Base-by-base conservation (phyloP, 2,329 filamentous ascomycete genomes). In the Aspergillus arachidicola region DNA sequence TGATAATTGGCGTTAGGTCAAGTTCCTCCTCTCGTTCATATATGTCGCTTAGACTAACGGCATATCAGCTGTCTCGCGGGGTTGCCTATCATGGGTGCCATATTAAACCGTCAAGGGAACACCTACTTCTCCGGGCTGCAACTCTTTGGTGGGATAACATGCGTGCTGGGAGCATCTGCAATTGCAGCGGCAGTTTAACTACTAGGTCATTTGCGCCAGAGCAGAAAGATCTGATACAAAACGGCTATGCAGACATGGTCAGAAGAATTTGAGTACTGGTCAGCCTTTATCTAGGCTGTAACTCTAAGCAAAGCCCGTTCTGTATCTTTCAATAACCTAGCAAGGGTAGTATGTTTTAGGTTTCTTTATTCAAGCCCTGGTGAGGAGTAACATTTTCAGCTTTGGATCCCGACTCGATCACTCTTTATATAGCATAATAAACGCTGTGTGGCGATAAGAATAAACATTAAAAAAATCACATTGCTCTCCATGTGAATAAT, bases 71-170 rank as follows among this genome's bases (percentile, higher is more conserved):
- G 50, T 26, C 64, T 75, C 12, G 73, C 70, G 4, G 73, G 70
- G 7, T 65, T 74, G 2, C 73, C 72, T 0, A 73, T 74, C 36
- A 71, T 70, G 65, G 74, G 72, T 1, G 66, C 66, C 6, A 75
- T 75, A 30, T 50, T 75, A 43, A 59, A 61, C n/a, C 61, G 53
- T 46, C 66, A 72, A 34, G 28, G 55, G 12, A 58, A 66, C 45
- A 64, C 62, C 36, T 58, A 71, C 54, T 75, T 66, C 45, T 66
- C 65, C 1, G 72, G 72, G 16, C 26, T 75, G 38, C 70, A 75
- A 56, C 60, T 75, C 4, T 76, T 75, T 58, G 60, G 26, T 26
- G 26, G 46, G 26, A 50, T 50, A 9, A 19, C 23, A 30, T 50
- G 46, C 16, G 4, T 48, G 12, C 23, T 48, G 14, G 23, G 43